These are phyloP conservation scores for Quercus phellos DNA, from an alignment of 331 rosid species.

Conservation along the genomic window DNA sequence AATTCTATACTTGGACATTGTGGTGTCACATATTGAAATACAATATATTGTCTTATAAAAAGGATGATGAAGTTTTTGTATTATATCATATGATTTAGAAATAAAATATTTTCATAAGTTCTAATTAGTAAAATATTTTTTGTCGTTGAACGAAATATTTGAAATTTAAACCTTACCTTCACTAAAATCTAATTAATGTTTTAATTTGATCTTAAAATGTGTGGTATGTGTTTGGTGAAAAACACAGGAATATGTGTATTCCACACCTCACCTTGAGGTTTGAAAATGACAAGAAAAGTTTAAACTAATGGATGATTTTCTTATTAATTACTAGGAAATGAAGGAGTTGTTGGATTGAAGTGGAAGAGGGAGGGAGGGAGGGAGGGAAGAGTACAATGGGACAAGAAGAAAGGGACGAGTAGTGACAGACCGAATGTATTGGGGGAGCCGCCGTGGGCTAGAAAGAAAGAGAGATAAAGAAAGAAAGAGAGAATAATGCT, in stretches of 20 bases:
- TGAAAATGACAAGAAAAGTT: not conserved
- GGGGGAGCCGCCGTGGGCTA: conserved; percentile 22
- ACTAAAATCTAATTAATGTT: too few relatives aligned
- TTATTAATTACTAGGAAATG: not conserved
- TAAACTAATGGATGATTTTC: not conserved
- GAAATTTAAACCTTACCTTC: too few relatives aligned
- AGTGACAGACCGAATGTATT: conserved; percentile 21
- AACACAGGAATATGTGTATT: not conserved
- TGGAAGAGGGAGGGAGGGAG: not conserved
- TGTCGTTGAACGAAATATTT: too few relatives aligned
- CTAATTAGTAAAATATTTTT: too few relatives aligned
- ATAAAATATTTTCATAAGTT: too few relatives aligned
- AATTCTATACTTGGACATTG: not conserved
- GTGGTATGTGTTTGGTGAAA: not conserved
- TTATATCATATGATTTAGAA: too few relatives aligned
- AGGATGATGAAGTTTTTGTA: too few relatives aligned
- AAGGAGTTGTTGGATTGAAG: not conserved
- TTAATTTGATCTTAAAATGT: too few relatives aligned
- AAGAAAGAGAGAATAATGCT: not conserved
- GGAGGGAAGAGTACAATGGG: not conserved
- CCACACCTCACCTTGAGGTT: not conserved
- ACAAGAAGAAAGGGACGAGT: conserved; percentile 19
- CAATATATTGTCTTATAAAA: too few relatives aligned
- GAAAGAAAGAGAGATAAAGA: not conserved
- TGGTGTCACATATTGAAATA: too few relatives aligned